Percentiles rank a stretch among this genome's conserved stretches.
These are phyloP conservation scores for Acer negundo DNA, from an alignment of 345 rosid species.

Conservation along the genomic window DNA sequence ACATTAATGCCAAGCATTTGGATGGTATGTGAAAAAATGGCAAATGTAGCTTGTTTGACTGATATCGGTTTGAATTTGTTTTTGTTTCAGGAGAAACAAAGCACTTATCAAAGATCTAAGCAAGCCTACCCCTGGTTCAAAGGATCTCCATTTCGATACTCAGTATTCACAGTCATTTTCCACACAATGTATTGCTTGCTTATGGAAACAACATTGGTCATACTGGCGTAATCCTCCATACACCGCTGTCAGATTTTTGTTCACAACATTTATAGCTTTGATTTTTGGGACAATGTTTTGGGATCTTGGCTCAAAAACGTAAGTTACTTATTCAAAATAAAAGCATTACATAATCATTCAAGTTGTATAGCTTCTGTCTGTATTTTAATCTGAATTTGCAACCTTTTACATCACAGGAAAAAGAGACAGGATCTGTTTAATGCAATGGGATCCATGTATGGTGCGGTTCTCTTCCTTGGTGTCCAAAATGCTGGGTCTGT, in stretches of 20 bases:
- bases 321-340: constrained; percentile 18
- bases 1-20: not conserved
- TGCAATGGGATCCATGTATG: constrained; percentile 82
- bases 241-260: constrained; percentile 69
- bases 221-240: constrained; percentile 82
- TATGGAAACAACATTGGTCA: constrained; percentile 76
- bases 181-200: constrained; percentile 62
- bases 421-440: constrained; percentile 53
- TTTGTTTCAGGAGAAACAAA: constrained; percentile 64
- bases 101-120: constrained; percentile 59
- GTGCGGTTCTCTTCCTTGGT: constrained; percentile 75
- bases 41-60: not conserved
- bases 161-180: constrained; percentile 57
- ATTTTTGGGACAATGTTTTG: constrained; percentile 77
- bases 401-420: constrained; percentile 27
- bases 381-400: not conserved
- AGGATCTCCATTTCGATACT: constrained; percentile 57
- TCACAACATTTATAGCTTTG: constrained; percentile 59
- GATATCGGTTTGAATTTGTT: not conserved
- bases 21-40: not conserved
- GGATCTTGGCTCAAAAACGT: constrained; percentile 72
- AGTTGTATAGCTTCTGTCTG: not conserved
- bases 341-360: not conserved
- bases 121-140: constrained; percentile 57
- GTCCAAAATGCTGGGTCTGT: constrained; percentile 58